Base-by-base conservation (phyloP, 1,284 basidiomycete genomes). In the Tremellales sp. region DNA sequence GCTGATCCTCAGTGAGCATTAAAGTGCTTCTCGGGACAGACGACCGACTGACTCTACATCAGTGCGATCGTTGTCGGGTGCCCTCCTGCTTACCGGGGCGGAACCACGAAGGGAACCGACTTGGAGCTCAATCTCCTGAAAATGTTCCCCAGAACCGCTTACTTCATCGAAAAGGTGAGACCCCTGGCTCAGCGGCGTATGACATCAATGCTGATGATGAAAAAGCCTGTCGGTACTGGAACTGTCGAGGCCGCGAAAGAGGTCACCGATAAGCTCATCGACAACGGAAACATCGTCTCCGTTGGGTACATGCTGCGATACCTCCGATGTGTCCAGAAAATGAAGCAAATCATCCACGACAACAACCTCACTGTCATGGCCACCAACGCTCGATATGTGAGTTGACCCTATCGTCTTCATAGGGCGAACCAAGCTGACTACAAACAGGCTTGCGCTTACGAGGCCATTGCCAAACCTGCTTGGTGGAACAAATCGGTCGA, bases 351-450 rank as follows among this genome's bases (percentile, higher is more conserved):
- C 70, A 87, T 97, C 67, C 79, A 90, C 64, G 91, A 94, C 54
- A 95, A 97, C 72, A 81, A 92, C 66, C 79, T 97, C 51, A 87
- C 86, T n/a, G 92, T 98, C 49, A 97, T 98, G 93, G 81, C 87
- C 43, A 97, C 93, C 45, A 85, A 93, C 59, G 93, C 92, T 8
- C 86, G 93, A 54, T 97, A 97, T 74, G 89, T 91, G 31, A 60
- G 66, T 63, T 9, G 25, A 19, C 14, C 25, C 37, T 16, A 25
- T 14, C n/a, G 35, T 28, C 7, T 22, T 7, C 10, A 8, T 22
- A 1, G 36, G 24, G 21, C 13, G 25, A 6, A 7, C 28, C 29
- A 12, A 3, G 50, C 51, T 59, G 48, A 55, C 47, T 18, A n/a
- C 14, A 13, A 2, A 1, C 42, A 72, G 70, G 68, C 71, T 6